Percentiles rank a stretch among this genome's conserved stretches.
phyloP scores from a whole-genome alignment of 2,329 filamentous ascomycete species.

The Aspergillus hiratsukae region DNA sequence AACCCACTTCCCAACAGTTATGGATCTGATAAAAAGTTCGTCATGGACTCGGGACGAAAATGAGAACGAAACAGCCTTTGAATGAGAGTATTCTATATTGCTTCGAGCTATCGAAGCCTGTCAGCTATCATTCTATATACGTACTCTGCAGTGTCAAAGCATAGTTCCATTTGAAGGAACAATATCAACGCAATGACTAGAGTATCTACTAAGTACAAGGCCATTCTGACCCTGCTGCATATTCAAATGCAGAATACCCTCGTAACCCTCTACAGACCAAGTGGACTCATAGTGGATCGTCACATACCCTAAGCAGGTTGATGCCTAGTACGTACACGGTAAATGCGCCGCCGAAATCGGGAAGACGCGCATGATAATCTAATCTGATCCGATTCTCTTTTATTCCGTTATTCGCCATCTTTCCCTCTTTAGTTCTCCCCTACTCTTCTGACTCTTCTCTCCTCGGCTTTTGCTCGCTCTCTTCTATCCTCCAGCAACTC shows the following conservation, averaged over 20 bases:
- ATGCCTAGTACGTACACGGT: too few relatives aligned
- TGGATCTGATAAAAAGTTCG: too few relatives aligned
- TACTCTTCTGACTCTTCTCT: slow-evolving; percentile 1
- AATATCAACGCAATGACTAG: not conserved
- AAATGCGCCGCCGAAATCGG: slow-evolving; percentile 18
- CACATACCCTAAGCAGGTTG: not conserved
- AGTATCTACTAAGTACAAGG: not conserved
- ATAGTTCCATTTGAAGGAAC: not conserved
- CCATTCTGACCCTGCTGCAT: not conserved
- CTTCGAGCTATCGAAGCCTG: too few relatives aligned
- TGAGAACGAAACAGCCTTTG: not conserved
- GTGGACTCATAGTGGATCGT: not conserved
- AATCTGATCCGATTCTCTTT: slow-evolving; percentile 28
- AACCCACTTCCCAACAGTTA: too few relatives aligned
- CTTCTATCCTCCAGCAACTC: not conserved
- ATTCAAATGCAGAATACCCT: not conserved
- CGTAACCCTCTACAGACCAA: too few relatives aligned
- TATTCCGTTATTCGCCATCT: slow-evolving; percentile 5
- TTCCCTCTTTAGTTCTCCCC: slow-evolving; percentile 1
- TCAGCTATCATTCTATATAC: too few relatives aligned
- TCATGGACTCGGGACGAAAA: too few relatives aligned
- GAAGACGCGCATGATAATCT: slow-evolving; percentile 27
- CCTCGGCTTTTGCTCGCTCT: slow-evolving; percentile 2
- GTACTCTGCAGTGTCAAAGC: too few relatives aligned
- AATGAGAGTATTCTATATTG: not conserved